Base-by-base conservation (phyloP, 1,284 basidiomycete species). In the Boletus mariae region DNA sequence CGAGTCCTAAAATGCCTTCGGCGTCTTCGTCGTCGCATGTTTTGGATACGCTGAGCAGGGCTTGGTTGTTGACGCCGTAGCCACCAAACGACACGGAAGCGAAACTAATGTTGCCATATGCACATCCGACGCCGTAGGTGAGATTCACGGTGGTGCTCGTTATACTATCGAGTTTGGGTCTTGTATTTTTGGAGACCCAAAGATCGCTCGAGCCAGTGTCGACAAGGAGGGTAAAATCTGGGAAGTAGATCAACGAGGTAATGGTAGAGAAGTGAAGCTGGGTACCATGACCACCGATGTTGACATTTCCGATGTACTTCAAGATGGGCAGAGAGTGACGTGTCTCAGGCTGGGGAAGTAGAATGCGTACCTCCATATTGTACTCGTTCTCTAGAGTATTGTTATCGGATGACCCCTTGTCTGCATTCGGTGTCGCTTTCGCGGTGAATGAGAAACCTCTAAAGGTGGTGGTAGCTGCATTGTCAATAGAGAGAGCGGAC, bases 141-240 rank as follows among this genome's bases (percentile, higher is more conserved):
- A 67, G 61, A 28, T 70, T 70, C 2, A 70, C 49, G 23, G 57
- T 58, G 2, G 55, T 66, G 31, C 55, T 55, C 13, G 68, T 64
- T 44, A 54, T 50, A 4, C 49, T 52, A 45, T 55, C 59, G 11
- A 69, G 48, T 28, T 54, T 57, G 26, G 66, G 52, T 6, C 60
- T 69, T 49, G 56, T 45, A 37, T 35, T 28, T n/a, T 31, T 10
- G 10, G 49, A 28, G 26, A 67, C 53, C 65, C 67, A 70, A 47
- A 67, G 56, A 47, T 67, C 68, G 46, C 65, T 67, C 38, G 65
- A 67, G 35, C 65, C 65, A 0, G 68, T 70, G 41, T 67, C 65
- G 29, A 67, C 47, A 13, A 58, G 9, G 43, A 67, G 52, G 41
- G 53, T 64, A 28, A 70, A 67, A 10, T 69, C 65, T 70, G 40